Percentiles rank a stretch among this genome's conserved stretches.
These are phyloP conservation scores for Fennellomyces sp. DNA, from an alignment of 371 early-diverging fungal genomes.

Conservation along the genomic window DNA sequence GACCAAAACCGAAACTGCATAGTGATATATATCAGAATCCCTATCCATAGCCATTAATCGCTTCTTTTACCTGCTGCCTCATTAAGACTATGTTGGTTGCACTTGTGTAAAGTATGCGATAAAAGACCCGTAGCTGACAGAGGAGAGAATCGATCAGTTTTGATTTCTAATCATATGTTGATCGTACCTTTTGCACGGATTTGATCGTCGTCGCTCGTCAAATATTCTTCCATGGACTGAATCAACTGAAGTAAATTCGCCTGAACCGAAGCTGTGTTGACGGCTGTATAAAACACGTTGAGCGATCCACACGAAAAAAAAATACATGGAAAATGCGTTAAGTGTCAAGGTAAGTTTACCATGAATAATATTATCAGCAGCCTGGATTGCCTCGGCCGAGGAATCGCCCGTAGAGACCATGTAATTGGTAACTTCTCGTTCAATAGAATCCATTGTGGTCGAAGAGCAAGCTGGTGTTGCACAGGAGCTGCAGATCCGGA, in stretches of 20 bases:
- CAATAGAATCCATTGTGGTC: constrained; percentile 22
- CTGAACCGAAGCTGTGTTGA: constrained; percentile 42
- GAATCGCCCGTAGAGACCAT: constrained; percentile 40
- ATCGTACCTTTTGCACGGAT: constrained; percentile 82
- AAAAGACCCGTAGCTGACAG: constrained; percentile 51
- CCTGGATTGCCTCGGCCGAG: constrained; percentile 36
- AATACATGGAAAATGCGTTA: background rate
- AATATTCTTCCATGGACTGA: constrained; percentile 75
- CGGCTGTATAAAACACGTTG: constrained; percentile 21
- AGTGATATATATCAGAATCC: background rate
- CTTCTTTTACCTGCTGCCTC: constrained; percentile 42
- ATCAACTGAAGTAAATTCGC: constrained; percentile 68
- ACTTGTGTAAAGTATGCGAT: constrained; percentile 50
- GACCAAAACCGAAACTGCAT: constrained; percentile 64
- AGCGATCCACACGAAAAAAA: background rate
- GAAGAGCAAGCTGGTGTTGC: background rate
- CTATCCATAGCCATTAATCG: background rate
- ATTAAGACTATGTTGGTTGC: constrained; percentile 37
- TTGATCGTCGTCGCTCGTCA: constrained; percentile 84
- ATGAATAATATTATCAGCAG: constrained; percentile 27
- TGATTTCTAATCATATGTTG: background rate
- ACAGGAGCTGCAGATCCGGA: background rate
- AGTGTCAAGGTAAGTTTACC: constrained; percentile 17
- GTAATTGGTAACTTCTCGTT: constrained; percentile 46
- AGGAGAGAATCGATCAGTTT: background rate